Conservation (phyloP, 202 grass and related monocot genomes). For the Panicum hallii region DNA sequence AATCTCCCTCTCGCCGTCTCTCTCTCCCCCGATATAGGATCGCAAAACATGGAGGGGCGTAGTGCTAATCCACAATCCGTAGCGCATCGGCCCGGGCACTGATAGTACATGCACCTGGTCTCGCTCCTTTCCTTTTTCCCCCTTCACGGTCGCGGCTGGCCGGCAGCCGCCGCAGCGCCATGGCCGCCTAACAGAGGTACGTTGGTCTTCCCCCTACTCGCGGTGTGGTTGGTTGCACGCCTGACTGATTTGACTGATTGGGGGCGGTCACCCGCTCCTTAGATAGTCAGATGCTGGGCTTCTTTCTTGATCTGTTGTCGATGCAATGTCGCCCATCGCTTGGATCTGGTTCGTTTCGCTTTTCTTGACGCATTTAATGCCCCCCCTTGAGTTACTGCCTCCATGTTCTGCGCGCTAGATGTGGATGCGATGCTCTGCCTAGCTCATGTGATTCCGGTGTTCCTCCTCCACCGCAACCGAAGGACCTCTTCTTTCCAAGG, state of each 20-base stretch:
- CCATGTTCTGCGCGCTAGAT: not conserved
- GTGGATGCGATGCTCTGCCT: constrained; percentile 10
- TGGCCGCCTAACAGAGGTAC: constrained; percentile 48
- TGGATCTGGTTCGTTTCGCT: constrained; percentile 20
- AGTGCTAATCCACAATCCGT: not conserved
- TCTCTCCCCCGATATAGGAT: not conserved
- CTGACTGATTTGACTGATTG: constrained; percentile 37
- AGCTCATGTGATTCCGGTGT: constrained; percentile 36
- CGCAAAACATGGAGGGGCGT: not conserved
- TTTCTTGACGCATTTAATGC: constrained; percentile 33
- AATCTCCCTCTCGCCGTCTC: not conserved
- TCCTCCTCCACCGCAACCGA: not conserved
- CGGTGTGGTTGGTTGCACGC: not conserved
- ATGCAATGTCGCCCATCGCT: constrained; percentile 33
- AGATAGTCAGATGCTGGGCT: not conserved
- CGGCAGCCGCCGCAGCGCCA: constrained; percentile 14
- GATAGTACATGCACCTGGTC: not conserved
- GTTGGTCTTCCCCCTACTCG: not conserved
- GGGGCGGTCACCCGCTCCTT: not conserved
- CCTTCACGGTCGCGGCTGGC: not conserved
- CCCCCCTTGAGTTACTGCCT: constrained; percentile 19
- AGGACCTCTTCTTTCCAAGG: not conserved
- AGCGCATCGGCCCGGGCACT: not conserved
- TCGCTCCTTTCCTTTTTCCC: no score
- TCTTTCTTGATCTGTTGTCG: constrained; percentile 44